Conservation (phyloP, 23 red algal genomes). For the Gracilaria domingensis region DNA sequence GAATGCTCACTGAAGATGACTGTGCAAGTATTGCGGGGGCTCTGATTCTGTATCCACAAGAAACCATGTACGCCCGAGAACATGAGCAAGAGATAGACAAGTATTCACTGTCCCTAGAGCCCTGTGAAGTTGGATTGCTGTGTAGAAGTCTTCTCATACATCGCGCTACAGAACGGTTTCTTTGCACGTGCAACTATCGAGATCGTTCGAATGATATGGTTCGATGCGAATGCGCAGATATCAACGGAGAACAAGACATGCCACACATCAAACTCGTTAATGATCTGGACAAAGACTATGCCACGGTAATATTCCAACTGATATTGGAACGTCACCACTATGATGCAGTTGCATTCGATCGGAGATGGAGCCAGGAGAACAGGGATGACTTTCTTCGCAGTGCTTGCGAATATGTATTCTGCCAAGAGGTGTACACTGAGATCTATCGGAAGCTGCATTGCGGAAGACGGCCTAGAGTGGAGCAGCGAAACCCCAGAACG, state of each 20-base stretch:
- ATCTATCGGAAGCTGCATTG: conserved; percentile 37
- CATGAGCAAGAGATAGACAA: conserved; percentile 24
- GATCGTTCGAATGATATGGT: not conserved
- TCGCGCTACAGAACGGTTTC: conserved; percentile 15
- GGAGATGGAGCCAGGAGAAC: conserved; percentile 15
- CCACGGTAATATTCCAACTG: conserved; percentile 18
- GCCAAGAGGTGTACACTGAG: conserved; percentile 45
- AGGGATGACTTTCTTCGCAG: conserved; percentile 29
- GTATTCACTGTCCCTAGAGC: conserved; percentile 14
- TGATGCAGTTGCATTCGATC: not conserved
- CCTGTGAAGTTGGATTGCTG: conserved; percentile 35
- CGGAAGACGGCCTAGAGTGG: not conserved
- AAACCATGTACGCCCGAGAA: conserved; percentile 30
- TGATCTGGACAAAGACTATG: conserved; percentile 57
- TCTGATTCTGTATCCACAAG: conserved; percentile 15
- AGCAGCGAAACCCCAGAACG: conserved; percentile 15
- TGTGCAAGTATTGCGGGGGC: conserved; percentile 27
- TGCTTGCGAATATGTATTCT: conserved; percentile 53
- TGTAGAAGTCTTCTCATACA: conserved; percentile 48
- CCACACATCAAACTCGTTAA: conserved; percentile 3
- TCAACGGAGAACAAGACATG: not conserved
- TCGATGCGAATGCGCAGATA: not conserved
- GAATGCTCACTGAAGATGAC: not conserved
- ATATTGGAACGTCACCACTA: conserved; percentile 18
- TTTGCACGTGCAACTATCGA: conserved; percentile 26